Percentiles rank a stretch among this genome's conserved stretches.
Evolutionary conservation across 257 asterid species (phyloP).

Genomic region (Solanum tarijense): DNA sequence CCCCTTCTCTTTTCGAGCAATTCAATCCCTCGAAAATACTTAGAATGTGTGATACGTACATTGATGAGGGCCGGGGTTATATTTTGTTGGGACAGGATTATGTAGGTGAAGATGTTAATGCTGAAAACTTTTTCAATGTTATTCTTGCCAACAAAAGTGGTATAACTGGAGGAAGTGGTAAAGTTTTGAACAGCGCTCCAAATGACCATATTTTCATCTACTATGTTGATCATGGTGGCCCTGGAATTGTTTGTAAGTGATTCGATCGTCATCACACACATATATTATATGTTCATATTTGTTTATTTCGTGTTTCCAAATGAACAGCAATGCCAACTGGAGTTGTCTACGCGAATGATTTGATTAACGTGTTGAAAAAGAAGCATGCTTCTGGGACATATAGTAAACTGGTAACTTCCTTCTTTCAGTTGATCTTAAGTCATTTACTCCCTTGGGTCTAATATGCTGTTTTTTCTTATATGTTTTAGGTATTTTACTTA

Average conservation of each 20-base stretch:
- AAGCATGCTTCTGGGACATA: slow-evolving; percentile 83
- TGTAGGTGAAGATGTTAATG: slow-evolving; percentile 63
- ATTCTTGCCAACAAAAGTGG: slow-evolving; percentile 76
- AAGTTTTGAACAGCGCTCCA: slow-evolving; percentile 86
- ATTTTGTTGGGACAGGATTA: slow-evolving; percentile 52
- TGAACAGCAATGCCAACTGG: slow-evolving; percentile 66
- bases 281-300: not conserved
- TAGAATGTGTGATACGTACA: not conserved
- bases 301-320: not conserved
- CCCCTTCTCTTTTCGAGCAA: not conserved
- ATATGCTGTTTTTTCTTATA: not conserved
- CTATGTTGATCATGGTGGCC: slow-evolving; percentile 94
- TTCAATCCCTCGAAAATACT: not conserved
- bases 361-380: slow-evolving; percentile 45
- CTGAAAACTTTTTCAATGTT: slow-evolving; percentile 55
- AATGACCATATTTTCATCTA: slow-evolving; percentile 76
- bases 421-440: too few relatives aligned
- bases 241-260: slow-evolving; percentile 84
- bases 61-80: not conserved
- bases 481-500: slow-evolving; percentile 64
- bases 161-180: slow-evolving; percentile 85
- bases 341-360: slow-evolving; percentile 61
- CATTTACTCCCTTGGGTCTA: not conserved
- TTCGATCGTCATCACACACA: not conserved
- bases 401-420: slow-evolving; percentile 58